Evolutionary conservation across 2,329 filamentous ascomycete species (phyloP).

Genomic region (Stagonosporopsis rhizophila): DNA sequence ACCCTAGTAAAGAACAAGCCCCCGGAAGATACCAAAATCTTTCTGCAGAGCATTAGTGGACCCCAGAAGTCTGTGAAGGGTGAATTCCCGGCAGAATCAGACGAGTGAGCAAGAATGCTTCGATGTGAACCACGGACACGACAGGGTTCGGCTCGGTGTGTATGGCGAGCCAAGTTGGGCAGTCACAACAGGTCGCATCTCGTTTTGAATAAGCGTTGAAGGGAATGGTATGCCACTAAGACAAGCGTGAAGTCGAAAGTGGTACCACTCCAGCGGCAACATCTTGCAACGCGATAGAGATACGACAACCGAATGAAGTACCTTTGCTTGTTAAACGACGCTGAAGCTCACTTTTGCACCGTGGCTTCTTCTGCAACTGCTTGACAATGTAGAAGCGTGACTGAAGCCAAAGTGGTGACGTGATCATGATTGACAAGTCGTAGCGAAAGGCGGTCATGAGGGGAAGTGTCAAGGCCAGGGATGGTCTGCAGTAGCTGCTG

Average conservation of each 20-base stretch:
- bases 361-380: background rate
- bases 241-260: conserved; percentile 4
- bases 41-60: conserved; percentile 9
- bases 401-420: background rate
- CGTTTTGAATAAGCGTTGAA: conserved; percentile 18
- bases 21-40: background rate
- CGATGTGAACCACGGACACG: background rate
- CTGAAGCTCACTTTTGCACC: background rate
- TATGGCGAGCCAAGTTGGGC: conserved; percentile 31
- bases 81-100: background rate
- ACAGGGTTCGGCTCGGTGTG: conserved; percentile 20
- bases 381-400: background rate
- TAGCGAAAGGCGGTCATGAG: background rate
- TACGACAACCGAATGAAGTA: background rate
- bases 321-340: background rate
- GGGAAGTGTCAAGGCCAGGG: conserved; percentile 14
- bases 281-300: conserved; percentile 9
- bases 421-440: background rate
- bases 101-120: background rate
- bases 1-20: conserved; percentile 16
- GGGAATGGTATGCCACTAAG: conserved; percentile 5
- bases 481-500: conserved; percentile 24
- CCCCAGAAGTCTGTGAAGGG: background rate
- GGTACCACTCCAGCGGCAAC: conserved; percentile 7
- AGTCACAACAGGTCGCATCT: conserved; percentile 37